These are phyloP conservation scores for Malus domestica DNA, from an alignment of 306 rosid species.

Conservation along the genomic window DNA sequence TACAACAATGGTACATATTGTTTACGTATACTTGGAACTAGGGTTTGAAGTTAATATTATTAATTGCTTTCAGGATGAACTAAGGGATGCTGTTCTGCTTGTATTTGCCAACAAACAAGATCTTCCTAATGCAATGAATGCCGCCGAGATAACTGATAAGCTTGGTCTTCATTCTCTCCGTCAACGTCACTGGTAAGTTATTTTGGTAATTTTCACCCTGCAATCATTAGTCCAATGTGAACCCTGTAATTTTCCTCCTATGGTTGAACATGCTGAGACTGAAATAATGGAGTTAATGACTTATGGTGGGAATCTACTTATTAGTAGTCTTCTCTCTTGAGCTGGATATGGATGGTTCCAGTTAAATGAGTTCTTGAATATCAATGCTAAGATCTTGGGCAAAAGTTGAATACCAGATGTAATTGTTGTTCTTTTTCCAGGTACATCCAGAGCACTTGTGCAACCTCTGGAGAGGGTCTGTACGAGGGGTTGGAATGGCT, in stretches of 20 bases:
- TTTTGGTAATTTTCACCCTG: conserved; percentile 2
- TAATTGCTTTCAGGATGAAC: conserved; percentile 67
- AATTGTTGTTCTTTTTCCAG: conserved; percentile 43
- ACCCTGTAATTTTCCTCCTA: neutral
- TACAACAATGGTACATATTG: neutral
- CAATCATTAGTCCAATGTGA: neutral
- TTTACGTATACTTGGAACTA: neutral
- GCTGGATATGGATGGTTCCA: neutral
- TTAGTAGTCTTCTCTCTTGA: neutral
- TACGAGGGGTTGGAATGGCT: conserved; percentile 95
- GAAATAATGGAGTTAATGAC: neutral
- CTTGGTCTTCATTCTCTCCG: conserved; percentile 97
- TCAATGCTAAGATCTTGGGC: neutral
- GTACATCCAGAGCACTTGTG: conserved; percentile 99
- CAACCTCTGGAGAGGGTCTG: conserved; percentile 97
- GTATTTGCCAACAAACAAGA: conserved; percentile 99
- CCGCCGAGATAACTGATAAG: conserved; percentile 96
- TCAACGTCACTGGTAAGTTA: conserved; percentile 87
- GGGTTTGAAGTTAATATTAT: conserved; percentile 6
- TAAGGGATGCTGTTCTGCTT: conserved; percentile 91
- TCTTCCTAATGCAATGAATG: conserved; percentile 99
- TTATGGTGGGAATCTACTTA: neutral
- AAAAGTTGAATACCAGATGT: neutral
- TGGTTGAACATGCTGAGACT: neutral
- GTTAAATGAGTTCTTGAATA: neutral